Percentiles rank a stretch among this genome's conserved stretches.
Conservation (phyloP, 2,329 filamentous ascomycete genomes). For the Diaporthe sp. region DNA sequence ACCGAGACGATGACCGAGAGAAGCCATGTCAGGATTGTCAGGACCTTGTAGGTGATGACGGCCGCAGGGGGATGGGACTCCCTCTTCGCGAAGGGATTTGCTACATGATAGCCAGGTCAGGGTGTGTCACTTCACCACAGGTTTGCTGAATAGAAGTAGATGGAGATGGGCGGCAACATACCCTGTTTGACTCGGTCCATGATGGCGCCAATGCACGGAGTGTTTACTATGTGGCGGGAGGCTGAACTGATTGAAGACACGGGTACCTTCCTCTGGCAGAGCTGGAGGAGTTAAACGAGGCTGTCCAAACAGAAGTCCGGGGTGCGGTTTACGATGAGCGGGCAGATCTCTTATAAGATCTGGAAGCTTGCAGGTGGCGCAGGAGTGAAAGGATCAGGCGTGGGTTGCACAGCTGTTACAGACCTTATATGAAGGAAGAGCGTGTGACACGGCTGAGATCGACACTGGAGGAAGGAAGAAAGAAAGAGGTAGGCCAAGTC, state of each 20-base stretch:
- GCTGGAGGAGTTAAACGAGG: neutral
- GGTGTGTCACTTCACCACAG: neutral
- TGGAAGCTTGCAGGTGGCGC: constrained; percentile 7
- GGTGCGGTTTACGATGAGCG: constrained; percentile 10
- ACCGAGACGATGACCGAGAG: constrained; percentile 79
- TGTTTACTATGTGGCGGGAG: neutral
- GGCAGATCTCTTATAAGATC: constrained; percentile 28
- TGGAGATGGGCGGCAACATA: constrained; percentile 11
- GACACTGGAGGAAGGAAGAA: neutral
- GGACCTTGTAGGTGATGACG: constrained; percentile 80
- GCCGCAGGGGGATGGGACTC: constrained; percentile 74
- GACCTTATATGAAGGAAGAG: constrained; percentile 29
- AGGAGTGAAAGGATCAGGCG: constrained; percentile 9
- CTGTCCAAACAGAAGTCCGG: neutral
- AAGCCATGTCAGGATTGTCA: constrained; percentile 82
- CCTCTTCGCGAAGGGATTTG: constrained; percentile 82
- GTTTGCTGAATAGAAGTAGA: neutral
- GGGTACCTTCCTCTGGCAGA: neutral
- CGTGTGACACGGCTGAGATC: constrained; percentile 8
- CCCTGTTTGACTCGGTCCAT: constrained; percentile 42
- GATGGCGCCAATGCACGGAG: constrained; percentile 22
- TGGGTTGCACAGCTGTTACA: constrained; percentile 29
- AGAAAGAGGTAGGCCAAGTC: neutral
- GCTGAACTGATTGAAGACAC: neutral
- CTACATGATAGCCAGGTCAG: constrained; percentile 54